Evolutionary conservation across 768 basidiomycete genomes (phyloP).

Genomic region (Xerocomellus intermedius): DNA sequence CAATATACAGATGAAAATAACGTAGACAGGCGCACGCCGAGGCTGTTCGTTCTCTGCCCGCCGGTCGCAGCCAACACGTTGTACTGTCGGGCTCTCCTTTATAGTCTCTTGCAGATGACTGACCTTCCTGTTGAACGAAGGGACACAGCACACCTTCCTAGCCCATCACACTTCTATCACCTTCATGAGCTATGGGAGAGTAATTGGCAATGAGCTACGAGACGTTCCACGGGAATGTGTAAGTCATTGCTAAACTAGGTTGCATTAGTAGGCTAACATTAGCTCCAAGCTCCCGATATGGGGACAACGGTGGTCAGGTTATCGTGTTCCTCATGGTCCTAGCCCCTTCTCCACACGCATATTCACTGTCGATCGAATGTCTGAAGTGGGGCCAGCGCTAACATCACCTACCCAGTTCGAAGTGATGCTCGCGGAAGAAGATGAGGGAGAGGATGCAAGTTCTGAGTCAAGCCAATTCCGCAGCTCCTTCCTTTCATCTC

Average conservation of each 20-base stretch:
- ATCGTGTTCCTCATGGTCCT: slow-evolving; percentile 24
- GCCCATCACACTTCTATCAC: slow-evolving; percentile 17
- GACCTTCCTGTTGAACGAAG: slow-evolving; percentile 15
- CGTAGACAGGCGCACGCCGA: slow-evolving; percentile 11
- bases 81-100: slow-evolving; percentile 17
- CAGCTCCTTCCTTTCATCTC: slow-evolving; percentile 9
- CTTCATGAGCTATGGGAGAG: slow-evolving; percentile 28
- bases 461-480: slow-evolving; percentile 14
- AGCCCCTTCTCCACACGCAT: slow-evolving; percentile 25
- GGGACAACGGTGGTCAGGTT: slow-evolving; percentile 31
- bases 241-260: slow-evolving; percentile 10
- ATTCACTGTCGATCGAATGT: slow-evolving; percentile 20
- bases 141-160: slow-evolving; percentile 13
- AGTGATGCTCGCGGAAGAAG: slow-evolving; percentile 15
- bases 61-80: slow-evolving; percentile 24
- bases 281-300: slow-evolving; percentile 29
- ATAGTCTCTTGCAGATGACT: slow-evolving; percentile 25
- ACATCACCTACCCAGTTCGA: slow-evolving; percentile 27
- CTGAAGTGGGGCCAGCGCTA: slow-evolving; percentile 17
- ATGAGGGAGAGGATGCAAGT: slow-evolving; percentile 15
- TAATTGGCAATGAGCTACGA: slow-evolving; percentile 32
- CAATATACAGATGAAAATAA: slow-evolving; percentile 17
- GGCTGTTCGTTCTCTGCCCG: slow-evolving; percentile 28
- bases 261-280: slow-evolving; percentile 8
- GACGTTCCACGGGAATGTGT: slow-evolving; percentile 30